Base-by-base conservation (phyloP, 1,139 yeast species). In the Pneumocystis sp. region DNA sequence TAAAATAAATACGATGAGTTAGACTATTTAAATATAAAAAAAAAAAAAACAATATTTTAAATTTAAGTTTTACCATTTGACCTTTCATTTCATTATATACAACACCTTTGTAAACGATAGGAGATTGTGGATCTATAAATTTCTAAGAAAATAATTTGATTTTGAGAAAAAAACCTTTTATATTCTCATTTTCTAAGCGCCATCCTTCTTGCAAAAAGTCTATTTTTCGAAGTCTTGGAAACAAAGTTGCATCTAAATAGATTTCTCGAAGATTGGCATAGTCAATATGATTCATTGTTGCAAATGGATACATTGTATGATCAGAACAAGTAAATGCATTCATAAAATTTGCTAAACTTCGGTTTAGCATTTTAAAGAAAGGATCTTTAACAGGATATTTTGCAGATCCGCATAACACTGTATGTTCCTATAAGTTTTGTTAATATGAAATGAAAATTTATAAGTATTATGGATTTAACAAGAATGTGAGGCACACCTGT, bases 51-150 rank as follows among this genome's bases (percentile, higher is more conserved):
- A 31, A 31, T 2, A 31, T 63, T 40, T 15, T 57, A 17, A 64
- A 25, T 10, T 17, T 45, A 62, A 57, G 40, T 31, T 15, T 8
- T 21, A 62, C 56, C 73, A 89, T 84, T 76, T 93, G 97, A 5
- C 99, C 99, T 75, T 95, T 93, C 99, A 93, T 93, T 77, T 93
- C 99, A 73, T 93, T 93, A 75, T 87, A 93, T 1, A 93, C 99
- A 44, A 93, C 98, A 57, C 99, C 99, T 76, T 93, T 93, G 74
- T 89, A 89, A 8, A 79, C 80, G 63, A 93, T 74, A 0, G 89
- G 87, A 21, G 88, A 80, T 0, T 71, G 68, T 8, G 78, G 77
- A 72, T 91, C 91, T 17, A 69, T 67, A 50, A 5, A 12, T 50
- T 10, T 6, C 2, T 50, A 25, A 25, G 2, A 50, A 50, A 21